Conservation (phyloP, 441 rosid species). For the Gossypium laxum region DNA sequence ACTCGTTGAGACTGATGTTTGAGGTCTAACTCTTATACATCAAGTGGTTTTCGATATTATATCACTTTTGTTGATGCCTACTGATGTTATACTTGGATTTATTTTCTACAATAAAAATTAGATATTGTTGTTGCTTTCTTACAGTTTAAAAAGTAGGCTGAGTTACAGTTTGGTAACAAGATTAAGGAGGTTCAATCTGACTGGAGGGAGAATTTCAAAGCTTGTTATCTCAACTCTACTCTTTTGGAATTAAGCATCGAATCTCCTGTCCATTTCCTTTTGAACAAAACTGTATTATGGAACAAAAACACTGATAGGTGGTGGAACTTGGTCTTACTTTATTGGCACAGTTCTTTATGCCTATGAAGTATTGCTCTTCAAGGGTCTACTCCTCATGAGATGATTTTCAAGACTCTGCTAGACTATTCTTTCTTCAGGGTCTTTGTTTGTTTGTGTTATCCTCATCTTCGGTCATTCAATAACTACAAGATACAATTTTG, state of each 20-base stretch:
- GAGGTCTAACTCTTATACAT: too few relatives aligned
- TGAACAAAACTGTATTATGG: not conserved
- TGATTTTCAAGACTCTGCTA: not conserved
- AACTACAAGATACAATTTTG: not conserved
- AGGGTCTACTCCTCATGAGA: not conserved
- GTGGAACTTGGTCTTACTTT: not conserved
- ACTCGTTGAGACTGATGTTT: too few relatives aligned
- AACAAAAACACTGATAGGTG: not conserved
- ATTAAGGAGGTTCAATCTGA: too few relatives aligned
- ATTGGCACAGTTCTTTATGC: not conserved
- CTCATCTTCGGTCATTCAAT: not conserved
- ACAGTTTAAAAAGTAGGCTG: too few relatives aligned
- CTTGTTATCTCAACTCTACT: too few relatives aligned
- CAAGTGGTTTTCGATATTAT: too few relatives aligned
- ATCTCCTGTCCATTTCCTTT: not conserved
- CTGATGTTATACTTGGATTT: too few relatives aligned
- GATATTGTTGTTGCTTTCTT: too few relatives aligned
- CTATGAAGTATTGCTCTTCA: not conserved
- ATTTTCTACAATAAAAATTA: too few relatives aligned
- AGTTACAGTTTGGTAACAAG: too few relatives aligned
- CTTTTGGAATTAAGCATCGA: not conserved
- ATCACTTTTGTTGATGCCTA: too few relatives aligned
- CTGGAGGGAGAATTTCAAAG: too few relatives aligned
- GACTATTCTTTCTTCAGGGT: not conserved
- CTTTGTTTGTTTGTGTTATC: not conserved